Conservation (phyloP, 768 basidiomycete species). For the Phlebiopsis flavidoalba region DNA sequence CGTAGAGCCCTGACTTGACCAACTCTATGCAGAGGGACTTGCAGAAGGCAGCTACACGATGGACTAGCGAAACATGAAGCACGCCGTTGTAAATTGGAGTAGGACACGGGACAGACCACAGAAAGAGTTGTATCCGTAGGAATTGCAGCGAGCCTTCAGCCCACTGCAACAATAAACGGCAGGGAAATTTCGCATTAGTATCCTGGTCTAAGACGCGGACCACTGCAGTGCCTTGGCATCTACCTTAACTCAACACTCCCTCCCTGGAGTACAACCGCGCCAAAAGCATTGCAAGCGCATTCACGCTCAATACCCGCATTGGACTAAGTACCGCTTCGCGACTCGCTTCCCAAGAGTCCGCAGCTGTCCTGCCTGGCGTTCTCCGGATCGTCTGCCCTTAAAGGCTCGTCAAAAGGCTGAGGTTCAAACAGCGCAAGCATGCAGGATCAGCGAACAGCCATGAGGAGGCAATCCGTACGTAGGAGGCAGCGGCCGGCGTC, state of each 20-base stretch:
- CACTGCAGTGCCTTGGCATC: constrained; percentile 11
- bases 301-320: constrained; percentile 83
- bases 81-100: not conserved
- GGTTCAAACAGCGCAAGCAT: constrained; percentile 92
- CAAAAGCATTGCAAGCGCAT: constrained; percentile 73
- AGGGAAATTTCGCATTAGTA: constrained; percentile 40
- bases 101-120: constrained; percentile 34
- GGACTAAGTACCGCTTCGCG: constrained; percentile 51
- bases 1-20: constrained; percentile 54
- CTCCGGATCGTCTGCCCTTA: no score
- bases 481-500: constrained; percentile 73
- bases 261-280: constrained; percentile 79
- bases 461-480: constrained; percentile 74
- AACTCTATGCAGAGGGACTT: constrained; percentile 70
- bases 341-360: constrained; percentile 50
- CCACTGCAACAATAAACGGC: constrained; percentile 52
- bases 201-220: constrained; percentile 59
- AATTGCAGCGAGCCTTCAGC: constrained; percentile 34
- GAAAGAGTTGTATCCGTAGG: constrained; percentile 42
- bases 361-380: constrained; percentile 50
- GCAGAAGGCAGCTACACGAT: constrained; percentile 67
- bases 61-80: constrained; percentile 35
- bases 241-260: constrained; percentile 13
- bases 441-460: constrained; percentile 95
- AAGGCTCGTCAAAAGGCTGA: constrained; percentile 81